These are phyloP conservation scores for Gossypium australe DNA, from an alignment of 345 rosid species.

Conservation along the genomic window DNA sequence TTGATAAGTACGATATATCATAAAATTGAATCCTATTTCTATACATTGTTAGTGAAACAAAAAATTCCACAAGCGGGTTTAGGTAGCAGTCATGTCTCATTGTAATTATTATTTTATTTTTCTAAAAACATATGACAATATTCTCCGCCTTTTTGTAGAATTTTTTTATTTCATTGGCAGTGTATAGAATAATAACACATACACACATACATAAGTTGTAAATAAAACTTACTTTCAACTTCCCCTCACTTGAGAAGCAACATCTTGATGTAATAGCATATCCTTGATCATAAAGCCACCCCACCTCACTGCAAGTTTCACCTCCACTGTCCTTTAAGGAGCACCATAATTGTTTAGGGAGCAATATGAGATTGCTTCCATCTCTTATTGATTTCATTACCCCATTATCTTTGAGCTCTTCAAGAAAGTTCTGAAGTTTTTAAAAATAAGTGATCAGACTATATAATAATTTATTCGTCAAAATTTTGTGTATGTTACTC, in stretches of 20 bases:
- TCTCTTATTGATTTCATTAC: conserved; percentile 45
- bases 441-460: conserved; percentile 6
- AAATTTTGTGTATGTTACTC: neutral
- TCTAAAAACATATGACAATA: too few relatives aligned
- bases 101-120: too few relatives aligned
- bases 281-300: conserved; percentile 64
- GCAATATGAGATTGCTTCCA: conserved; percentile 46
- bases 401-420: conserved; percentile 41
- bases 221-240: conserved; percentile 44
- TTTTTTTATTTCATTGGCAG: too few relatives aligned
- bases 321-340: conserved; percentile 40
- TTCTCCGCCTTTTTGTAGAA: too few relatives aligned
- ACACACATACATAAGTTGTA: neutral
- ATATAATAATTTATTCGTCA: neutral
- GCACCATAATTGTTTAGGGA: conserved; percentile 78
- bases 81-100: too few relatives aligned
- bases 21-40: neutral
- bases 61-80: too few relatives aligned
- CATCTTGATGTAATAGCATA: conserved; percentile 55
- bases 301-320: conserved; percentile 48
- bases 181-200: too few relatives aligned
- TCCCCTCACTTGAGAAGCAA: conserved; percentile 48
- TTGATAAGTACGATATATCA: neutral
- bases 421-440: conserved; percentile 33
- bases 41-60: too few relatives aligned